These are phyloP conservation scores for Trichoderma oligosporum DNA, from an alignment of 2,329 filamentous ascomycete species.

Conservation along the genomic window DNA sequence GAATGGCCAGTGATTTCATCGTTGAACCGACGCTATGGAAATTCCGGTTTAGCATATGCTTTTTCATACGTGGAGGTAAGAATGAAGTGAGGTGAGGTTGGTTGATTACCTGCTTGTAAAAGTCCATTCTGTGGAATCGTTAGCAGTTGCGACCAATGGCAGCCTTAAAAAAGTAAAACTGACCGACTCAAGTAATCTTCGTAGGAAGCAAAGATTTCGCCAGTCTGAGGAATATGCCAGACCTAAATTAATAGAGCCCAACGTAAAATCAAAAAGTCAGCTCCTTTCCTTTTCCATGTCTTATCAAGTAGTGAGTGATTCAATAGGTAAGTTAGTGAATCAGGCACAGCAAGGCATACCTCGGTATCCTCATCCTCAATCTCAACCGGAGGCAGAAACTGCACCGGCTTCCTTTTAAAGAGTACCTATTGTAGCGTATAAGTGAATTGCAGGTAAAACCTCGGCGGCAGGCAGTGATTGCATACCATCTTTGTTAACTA, in stretches of 20 bases:
- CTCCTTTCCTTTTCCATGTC: background rate
- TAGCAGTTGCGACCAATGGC: slow-evolving; percentile 6
- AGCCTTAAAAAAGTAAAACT: slow-evolving; percentile 31
- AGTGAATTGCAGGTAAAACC: background rate
- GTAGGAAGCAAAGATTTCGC: slow-evolving; percentile 84
- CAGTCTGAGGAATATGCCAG: slow-evolving; percentile 86
- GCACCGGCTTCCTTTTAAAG: slow-evolving; percentile 92
- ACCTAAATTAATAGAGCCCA: slow-evolving; percentile 54
- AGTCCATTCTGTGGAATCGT: slow-evolving; percentile 66
- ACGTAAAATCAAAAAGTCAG: background rate
- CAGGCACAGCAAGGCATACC: slow-evolving; percentile 48
- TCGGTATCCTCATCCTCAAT: slow-evolving; percentile 79
- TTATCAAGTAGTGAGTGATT: slow-evolving; percentile 7
- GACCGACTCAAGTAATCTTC: slow-evolving; percentile 83
- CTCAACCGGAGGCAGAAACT: slow-evolving; percentile 67
- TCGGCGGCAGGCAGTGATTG: background rate
- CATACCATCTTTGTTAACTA: slow-evolving; percentile 18
- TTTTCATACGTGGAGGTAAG: background rate
- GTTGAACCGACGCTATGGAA: slow-evolving; percentile 73
- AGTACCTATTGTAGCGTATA: slow-evolving; percentile 10
- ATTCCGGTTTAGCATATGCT: slow-evolving; percentile 17
- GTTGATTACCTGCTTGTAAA: slow-evolving; percentile 72
- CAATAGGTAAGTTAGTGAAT: background rate
- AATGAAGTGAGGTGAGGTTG: background rate
- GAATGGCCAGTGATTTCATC: slow-evolving; percentile 95